Evolutionary conservation across 768 basidiomycete species (phyloP).

Genomic region (Neoboletus magnificus): DNA sequence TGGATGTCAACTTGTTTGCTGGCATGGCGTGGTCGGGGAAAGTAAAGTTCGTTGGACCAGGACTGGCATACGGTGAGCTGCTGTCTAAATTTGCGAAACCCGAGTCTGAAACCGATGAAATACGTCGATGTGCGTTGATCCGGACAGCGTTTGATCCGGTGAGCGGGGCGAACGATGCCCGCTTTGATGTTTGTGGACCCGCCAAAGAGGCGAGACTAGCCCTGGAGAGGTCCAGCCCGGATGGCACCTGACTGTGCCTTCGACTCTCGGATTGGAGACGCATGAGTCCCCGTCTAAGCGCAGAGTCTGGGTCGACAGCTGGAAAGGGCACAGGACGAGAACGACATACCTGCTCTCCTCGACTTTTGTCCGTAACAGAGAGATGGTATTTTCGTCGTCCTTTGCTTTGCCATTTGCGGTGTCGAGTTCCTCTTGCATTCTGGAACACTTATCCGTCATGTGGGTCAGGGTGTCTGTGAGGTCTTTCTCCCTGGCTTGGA

Average conservation of each 20-base stretch:
- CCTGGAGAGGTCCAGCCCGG: slow-evolving; percentile 54
- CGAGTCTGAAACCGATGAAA: slow-evolving; percentile 73
- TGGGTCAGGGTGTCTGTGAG: slow-evolving; percentile 60
- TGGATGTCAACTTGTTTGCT: slow-evolving; percentile 23
- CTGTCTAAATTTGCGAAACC: slow-evolving; percentile 36
- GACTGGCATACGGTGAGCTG: slow-evolving; percentile 30
- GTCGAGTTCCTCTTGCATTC: slow-evolving; percentile 54
- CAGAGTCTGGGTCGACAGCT: slow-evolving; percentile 6
- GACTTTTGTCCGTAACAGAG: slow-evolving; percentile 74
- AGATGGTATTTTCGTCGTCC: slow-evolving; percentile 77
- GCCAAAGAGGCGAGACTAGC: slow-evolving; percentile 38
- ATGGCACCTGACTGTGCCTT: slow-evolving; percentile 52
- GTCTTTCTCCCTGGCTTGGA: slow-evolving; percentile 54
- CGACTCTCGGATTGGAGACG: slow-evolving; percentile 76
- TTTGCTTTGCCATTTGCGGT: slow-evolving; percentile 48
- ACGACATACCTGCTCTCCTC: slow-evolving; percentile 75
- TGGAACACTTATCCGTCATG: slow-evolving; percentile 63
- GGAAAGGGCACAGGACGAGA: neutral
- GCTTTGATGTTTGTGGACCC: slow-evolving; percentile 56
- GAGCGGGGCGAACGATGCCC: slow-evolving; percentile 73
- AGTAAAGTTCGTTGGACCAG: slow-evolving; percentile 35
- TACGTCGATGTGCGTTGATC: slow-evolving; percentile 57
- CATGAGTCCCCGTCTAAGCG: slow-evolving; percentile 75
- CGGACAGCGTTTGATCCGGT: slow-evolving; percentile 50
- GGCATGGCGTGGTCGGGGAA: slow-evolving; percentile 31